Conservation (phyloP, 2,329 filamentous ascomycete genomes). For the Nigrospora sphaerica region DNA sequence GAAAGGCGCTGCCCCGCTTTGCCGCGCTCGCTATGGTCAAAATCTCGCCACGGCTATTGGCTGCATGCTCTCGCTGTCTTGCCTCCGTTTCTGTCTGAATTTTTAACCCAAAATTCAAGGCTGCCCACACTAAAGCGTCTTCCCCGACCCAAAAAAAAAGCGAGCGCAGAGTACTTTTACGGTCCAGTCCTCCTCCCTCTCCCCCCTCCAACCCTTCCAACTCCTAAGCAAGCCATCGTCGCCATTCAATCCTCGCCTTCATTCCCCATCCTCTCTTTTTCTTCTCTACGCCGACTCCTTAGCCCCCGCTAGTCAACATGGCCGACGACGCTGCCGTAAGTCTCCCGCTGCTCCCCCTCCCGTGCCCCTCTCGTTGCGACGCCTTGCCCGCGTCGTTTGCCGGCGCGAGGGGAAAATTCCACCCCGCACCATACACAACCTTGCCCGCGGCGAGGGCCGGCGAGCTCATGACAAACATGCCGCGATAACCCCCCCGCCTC, state of each 20-base stretch:
- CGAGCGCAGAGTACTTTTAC: not conserved
- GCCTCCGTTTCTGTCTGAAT: conserved; percentile 2
- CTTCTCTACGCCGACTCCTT: conserved; percentile 16
- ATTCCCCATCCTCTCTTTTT: conserved; percentile 16
- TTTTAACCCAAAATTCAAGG: not conserved
- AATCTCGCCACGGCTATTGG: not conserved
- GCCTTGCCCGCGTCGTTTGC: not conserved
- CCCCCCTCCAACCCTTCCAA: conserved; percentile 5
- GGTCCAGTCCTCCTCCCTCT: conserved; percentile 1
- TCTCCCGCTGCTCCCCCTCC: conserved; percentile 6
- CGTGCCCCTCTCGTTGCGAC: not conserved
- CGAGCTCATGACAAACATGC: too few relatives aligned
- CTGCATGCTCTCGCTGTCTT: conserved; percentile 1
- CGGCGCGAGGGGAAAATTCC: conserved; percentile 1
- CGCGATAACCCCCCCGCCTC: too few relatives aligned
- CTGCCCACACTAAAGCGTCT: conserved; percentile 1
- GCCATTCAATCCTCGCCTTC: conserved; percentile 4
- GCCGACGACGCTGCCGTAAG: conserved; percentile 48
- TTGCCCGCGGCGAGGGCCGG: too few relatives aligned
- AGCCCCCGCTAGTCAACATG: conserved; percentile 43
- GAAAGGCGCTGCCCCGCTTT: too few relatives aligned
- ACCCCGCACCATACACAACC: conserved; percentile 14
- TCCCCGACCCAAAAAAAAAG: conserved; percentile 1
- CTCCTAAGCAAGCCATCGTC: conserved; percentile 6
- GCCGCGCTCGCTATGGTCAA: not conserved